Percentiles rank a stretch among this genome's conserved stretches.
Conservation (phyloP, 2,329 filamentous ascomycete species). For the Aspergillus glaucus region DNA sequence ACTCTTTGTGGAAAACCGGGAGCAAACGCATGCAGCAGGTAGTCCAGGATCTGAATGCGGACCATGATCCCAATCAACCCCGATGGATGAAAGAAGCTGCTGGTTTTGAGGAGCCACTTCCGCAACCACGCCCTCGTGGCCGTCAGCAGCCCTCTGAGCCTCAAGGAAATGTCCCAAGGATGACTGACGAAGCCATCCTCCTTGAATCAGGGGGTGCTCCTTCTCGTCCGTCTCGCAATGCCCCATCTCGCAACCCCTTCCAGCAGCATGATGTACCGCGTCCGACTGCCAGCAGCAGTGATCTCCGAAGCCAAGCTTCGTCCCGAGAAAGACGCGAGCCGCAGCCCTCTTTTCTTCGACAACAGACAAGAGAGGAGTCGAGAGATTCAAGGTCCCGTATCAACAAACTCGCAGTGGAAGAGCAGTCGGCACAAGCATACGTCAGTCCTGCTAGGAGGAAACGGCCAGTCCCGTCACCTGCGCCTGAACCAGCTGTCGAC, state of each 20-base stretch:
- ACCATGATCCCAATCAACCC: constrained; percentile 72
- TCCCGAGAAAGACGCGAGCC: constrained; percentile 19
- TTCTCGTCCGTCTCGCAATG: constrained; percentile 16
- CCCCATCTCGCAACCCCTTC: constrained; percentile 17
- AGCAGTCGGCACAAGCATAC: constrained; percentile 76
- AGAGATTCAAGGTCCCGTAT: constrained; percentile 56
- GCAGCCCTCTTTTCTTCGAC: constrained; percentile 53
- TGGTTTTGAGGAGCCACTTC: constrained; percentile 16
- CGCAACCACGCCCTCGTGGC: constrained; percentile 11
- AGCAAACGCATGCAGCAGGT: constrained; percentile 91
- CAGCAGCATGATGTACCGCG: constrained; percentile 19
- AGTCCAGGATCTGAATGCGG: constrained; percentile 73
- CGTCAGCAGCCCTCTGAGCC: constrained; percentile 15
- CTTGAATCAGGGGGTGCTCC: constrained; percentile 26
- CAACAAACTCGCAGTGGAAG: constrained; percentile 67
- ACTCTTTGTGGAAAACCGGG: constrained; percentile 88
- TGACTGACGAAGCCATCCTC: constrained; percentile 55
- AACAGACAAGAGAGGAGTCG: constrained; percentile 32
- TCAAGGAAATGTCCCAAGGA: constrained; percentile 13
- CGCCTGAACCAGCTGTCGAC: constrained; percentile 50
- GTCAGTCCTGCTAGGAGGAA: constrained; percentile 79
- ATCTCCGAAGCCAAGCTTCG: constrained; percentile 17
- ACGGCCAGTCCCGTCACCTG: constrained; percentile 45
- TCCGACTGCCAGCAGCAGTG: constrained; percentile 11
- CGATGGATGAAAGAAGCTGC: constrained; percentile 86